Evolutionary conservation across 192 early-diverging fungal species (phyloP).

Genomic region (Paraglomus occultum): DNA sequence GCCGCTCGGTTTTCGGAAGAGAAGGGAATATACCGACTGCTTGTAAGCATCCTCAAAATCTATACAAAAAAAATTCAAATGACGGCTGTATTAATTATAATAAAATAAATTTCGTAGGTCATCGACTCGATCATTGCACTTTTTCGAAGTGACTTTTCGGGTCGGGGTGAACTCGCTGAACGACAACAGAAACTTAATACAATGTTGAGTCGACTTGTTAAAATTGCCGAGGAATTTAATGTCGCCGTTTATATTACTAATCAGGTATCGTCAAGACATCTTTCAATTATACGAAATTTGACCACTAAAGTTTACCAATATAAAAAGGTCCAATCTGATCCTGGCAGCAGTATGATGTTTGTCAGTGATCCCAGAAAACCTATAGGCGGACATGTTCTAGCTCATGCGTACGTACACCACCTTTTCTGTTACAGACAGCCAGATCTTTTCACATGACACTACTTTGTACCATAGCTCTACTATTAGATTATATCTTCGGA

Average conservation of each 20-base stretch:
- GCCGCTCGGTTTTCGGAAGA: constrained; percentile 72
- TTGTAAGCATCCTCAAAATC: constrained; percentile 39
- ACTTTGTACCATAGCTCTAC: constrained; percentile 51
- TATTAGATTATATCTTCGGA: constrained; percentile 74
- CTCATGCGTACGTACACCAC: constrained; percentile 44
- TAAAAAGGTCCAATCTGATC: constrained; percentile 48
- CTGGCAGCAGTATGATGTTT: constrained; percentile 69
- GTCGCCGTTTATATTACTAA: constrained; percentile 84
- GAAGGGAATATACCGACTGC: constrained; percentile 53
- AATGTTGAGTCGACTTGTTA: constrained; percentile 70
- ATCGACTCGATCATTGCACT: constrained; percentile 82
- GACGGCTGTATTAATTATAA: neutral
- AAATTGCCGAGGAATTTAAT: constrained; percentile 84
- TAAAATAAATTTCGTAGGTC: constrained; percentile 39
- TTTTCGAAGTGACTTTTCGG: constrained; percentile 79
- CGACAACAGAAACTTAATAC: constrained; percentile 77
- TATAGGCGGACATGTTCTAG: constrained; percentile 76
- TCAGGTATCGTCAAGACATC: constrained; percentile 41
- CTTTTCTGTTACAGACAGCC: neutral
- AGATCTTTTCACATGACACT: neutral
- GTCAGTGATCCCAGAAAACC: constrained; percentile 88
- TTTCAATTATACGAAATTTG: constrained; percentile 6
- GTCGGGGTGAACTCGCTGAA: constrained; percentile 84
- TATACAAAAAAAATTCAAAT: neutral
- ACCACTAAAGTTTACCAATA: neutral